These are phyloP conservation scores for Salix viminalis DNA, from an alignment of 345 rosid genomes.

Conservation along the genomic window DNA sequence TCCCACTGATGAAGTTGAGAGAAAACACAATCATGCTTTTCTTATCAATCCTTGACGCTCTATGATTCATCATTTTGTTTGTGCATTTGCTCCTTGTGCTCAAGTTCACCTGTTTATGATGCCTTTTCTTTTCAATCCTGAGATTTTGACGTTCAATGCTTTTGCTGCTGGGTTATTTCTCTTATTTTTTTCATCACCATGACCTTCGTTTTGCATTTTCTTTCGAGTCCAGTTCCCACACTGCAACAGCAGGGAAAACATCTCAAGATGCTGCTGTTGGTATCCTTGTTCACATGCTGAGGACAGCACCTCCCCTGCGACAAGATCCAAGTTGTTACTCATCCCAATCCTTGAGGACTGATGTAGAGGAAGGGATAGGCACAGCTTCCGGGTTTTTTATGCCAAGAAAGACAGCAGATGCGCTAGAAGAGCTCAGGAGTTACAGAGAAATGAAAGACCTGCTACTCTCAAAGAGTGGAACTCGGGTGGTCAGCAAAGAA, in stretches of 20 bases:
- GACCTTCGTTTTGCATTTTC: neutral
- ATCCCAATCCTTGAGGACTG: conserved; percentile 40
- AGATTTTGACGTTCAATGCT: neutral
- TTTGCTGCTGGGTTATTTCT: neutral
- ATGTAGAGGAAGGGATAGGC: conserved; percentile 45
- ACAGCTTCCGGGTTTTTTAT: conserved; percentile 65
- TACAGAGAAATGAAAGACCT: conserved; percentile 76
- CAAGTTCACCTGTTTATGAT: neutral
- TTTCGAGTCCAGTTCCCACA: conserved; percentile 32
- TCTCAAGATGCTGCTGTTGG: conserved; percentile 95
- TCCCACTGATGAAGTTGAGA: neutral
- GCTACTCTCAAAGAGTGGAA: conserved; percentile 69
- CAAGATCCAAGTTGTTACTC: conserved; percentile 70
- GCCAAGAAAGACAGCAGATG: conserved; percentile 69
- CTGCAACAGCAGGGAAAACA: conserved; percentile 43
- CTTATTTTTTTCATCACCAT: neutral
- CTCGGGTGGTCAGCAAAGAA: conserved; percentile 36
- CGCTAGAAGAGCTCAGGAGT: conserved; percentile 77
- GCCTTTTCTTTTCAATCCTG: neutral
- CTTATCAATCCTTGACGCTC: too few species aligned
- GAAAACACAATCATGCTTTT: neutral
- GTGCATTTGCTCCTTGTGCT: neutral
- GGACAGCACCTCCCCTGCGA: conserved; percentile 71
- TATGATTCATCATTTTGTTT: neutral
- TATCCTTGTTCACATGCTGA: conserved; percentile 69